Percentiles rank a stretch among this genome's conserved stretches.
Conservation (phyloP, 306 rosid species). For the Ziziphus jujuba region DNA sequence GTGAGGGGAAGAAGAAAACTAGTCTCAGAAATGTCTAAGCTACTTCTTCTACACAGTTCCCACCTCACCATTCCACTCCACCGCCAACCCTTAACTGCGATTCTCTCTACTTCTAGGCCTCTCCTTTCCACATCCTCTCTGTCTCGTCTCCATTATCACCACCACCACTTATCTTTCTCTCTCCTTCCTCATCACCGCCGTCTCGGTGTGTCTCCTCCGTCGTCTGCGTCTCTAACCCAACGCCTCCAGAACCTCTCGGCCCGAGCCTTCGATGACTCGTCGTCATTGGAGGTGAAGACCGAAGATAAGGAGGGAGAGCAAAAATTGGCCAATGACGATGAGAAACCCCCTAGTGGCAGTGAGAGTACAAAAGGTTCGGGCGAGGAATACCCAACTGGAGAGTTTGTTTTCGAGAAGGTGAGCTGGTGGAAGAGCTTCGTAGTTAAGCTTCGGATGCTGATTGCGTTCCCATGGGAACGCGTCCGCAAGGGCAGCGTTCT, state of each 20-base stretch:
- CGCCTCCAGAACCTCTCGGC: constrained; percentile 24
- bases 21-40: constrained; percentile 55
- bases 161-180: constrained; percentile 31
- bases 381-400: constrained; percentile 63
- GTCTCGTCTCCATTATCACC: constrained; percentile 24
- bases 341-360: constrained; percentile 1
- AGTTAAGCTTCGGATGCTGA: constrained; percentile 72
- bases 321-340: background rate
- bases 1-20: background rate
- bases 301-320: constrained; percentile 4
- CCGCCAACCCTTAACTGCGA: constrained; percentile 13
- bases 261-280: constrained; percentile 52
- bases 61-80: constrained; percentile 37
- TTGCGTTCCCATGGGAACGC: constrained; percentile 86
- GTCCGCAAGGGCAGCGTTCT: constrained; percentile 71
- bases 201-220: background rate
- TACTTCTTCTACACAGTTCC: constrained; percentile 49
- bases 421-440: constrained; percentile 55
- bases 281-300: constrained; percentile 22
- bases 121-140: constrained; percentile 3
- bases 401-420: constrained; percentile 51
- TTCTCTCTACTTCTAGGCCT: constrained; percentile 23
- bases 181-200: constrained; percentile 22
- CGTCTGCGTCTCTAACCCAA: constrained; percentile 4
- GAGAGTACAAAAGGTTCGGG: constrained; percentile 23